Base-by-base conservation (phyloP, 1,139 yeast species). In the Blastobotrys raffinosifermentans region DNA sequence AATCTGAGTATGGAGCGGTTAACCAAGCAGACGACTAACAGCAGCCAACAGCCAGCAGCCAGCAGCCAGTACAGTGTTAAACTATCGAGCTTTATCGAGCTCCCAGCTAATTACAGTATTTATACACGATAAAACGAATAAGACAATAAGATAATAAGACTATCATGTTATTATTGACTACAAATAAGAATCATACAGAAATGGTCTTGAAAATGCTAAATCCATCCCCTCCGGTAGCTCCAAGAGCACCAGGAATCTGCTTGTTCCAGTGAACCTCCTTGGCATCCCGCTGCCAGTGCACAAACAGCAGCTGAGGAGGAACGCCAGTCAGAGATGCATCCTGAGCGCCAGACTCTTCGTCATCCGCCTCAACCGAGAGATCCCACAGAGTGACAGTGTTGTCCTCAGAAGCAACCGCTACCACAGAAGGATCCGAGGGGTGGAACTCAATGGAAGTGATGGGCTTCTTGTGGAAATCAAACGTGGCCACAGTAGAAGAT, bases 201-300 rank as follows among this genome's bases (percentile, higher is more conserved):
- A 91, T 89, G 20, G 97, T 89, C 69, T 91, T 91, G 96, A 97
- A 91, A 37, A 91, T 69, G 55, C 86, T 84, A 60, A 91, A 71
- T 31, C 98, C 98, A 53, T 89, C 97, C 30, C 93, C 82, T 48
- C 98, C 97, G 3, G 98, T 91, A 51, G 94, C 80, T 11, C 87
- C 86, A 58, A 93, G 71, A 53, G 94, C 81, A 32, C 98, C 98
- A 3, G 98, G 98, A 46, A 93, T 85, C 66, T 93, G 98, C 56
- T 70, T 77, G 63, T 91, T 96, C 97, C 98, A 91, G 64, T 94
- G 85, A 30, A 89, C 96, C 60, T 91, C 99, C 68, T 91, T 91
- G 38, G 91, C 96, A 55, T 89, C 93, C 53, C 80, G 80, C 68
- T 93, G 98, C 97, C 97, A 91, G 60, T 91, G 99, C 34, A 91